These are phyloP conservation scores for Coniophora puteana DNA, from an alignment of 1,284 basidiomycete genomes.

Conservation along the genomic window DNA sequence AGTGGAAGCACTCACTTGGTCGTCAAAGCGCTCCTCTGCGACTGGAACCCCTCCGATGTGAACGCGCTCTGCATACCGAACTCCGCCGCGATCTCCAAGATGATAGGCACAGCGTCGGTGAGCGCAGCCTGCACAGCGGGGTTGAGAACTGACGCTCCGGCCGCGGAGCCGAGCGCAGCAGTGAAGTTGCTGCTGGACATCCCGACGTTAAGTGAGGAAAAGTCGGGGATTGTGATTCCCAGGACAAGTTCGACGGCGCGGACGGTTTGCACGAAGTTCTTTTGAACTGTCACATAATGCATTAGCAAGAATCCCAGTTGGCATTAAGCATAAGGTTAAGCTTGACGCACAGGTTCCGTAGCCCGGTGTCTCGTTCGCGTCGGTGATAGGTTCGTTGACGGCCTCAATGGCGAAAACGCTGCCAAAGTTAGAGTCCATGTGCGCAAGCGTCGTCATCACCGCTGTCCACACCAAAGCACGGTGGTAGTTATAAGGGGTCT, in stretches of 20 bases:
- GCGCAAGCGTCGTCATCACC: slow-evolving; percentile 69
- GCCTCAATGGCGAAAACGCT: slow-evolving; percentile 72
- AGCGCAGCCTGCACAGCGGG: slow-evolving; percentile 43
- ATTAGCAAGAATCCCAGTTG: slow-evolving; percentile 6
- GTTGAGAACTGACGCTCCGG: slow-evolving; percentile 32
- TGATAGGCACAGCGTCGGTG: slow-evolving; percentile 44
- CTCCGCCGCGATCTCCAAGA: slow-evolving; percentile 38
- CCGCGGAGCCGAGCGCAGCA: slow-evolving; percentile 33
- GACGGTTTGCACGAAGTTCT: slow-evolving; percentile 64
- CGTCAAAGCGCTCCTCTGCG: slow-evolving; percentile 33
- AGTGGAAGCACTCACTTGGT: slow-evolving; percentile 34
- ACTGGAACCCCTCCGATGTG: slow-evolving; percentile 15
- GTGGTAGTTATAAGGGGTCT: slow-evolving; percentile 69
- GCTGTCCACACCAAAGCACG: slow-evolving; percentile 75
- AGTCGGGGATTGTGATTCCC: slow-evolving; percentile 51
- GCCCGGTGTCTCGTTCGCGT: slow-evolving; percentile 59
- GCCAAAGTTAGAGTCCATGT: slow-evolving; percentile 62
- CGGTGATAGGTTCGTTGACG: slow-evolving; percentile 72
- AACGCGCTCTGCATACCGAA: slow-evolving; percentile 27
- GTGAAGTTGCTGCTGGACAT: slow-evolving; percentile 42
- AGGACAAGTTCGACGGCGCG: slow-evolving; percentile 61
- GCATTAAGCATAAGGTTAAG: neutral
- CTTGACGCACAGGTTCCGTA: slow-evolving; percentile 57
- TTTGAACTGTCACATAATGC: slow-evolving; percentile 53
- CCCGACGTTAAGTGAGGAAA: too few species aligned